Conservation (phyloP, 1,139 yeast species). For the Taiozyma onychis region DNA sequence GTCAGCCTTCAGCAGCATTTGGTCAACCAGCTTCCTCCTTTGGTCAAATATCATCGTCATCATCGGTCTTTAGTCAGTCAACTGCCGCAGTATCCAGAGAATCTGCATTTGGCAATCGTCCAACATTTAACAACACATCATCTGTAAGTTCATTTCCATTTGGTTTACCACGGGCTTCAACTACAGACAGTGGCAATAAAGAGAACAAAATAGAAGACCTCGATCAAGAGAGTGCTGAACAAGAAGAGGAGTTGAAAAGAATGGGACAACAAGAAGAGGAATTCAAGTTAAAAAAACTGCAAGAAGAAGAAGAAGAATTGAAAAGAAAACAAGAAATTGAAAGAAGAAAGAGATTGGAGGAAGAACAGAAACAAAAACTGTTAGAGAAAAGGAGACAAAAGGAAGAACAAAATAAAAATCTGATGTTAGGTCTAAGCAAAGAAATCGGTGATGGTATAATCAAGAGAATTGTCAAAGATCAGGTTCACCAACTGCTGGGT, state of each 20-base stretch:
- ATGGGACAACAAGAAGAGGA: constrained; percentile 11
- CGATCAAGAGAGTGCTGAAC: neutral
- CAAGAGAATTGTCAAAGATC: constrained; percentile 19
- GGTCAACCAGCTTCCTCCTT: neutral
- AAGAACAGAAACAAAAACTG: constrained; percentile 8
- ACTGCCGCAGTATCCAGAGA: neutral
- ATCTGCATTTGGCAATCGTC: neutral
- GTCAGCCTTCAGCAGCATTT: neutral
- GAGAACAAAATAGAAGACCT: constrained; percentile 4
- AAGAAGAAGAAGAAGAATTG: constrained; percentile 1
- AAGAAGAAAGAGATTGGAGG: constrained; percentile 6
- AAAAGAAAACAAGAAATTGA: constrained; percentile 6
- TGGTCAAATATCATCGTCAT: neutral
- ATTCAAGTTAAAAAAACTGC: neutral
- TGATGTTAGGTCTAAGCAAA: constrained; percentile 15
- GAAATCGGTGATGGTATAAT: constrained; percentile 21
- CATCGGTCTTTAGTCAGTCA: neutral
- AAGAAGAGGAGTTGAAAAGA: constrained; percentile 3
- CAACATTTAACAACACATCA: neutral
- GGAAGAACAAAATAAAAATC: constrained; percentile 10
- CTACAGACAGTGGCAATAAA: constrained; percentile 1
- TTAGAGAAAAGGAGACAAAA: constrained; percentile 13
- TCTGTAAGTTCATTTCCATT: neutral
- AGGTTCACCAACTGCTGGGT: neutral
- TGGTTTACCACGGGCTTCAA: neutral